These are phyloP conservation scores for Colletotrichum costaricense DNA, from an alignment of 2,329 filamentous ascomycete genomes.

Conservation along the genomic window DNA sequence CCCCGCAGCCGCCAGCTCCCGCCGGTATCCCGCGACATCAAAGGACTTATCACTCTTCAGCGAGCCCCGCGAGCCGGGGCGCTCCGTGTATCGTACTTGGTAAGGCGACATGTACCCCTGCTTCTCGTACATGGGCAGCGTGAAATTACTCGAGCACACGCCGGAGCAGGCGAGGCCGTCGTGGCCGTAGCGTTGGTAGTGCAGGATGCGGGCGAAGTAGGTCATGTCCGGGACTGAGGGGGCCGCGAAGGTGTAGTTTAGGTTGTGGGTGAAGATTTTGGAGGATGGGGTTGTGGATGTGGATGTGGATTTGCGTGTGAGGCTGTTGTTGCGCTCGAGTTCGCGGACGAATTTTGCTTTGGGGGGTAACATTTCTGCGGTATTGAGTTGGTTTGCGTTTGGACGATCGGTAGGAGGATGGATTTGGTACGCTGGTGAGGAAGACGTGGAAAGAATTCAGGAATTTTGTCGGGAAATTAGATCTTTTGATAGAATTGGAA, in stretches of 20 bases:
- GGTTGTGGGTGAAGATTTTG: background rate
- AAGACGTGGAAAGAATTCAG: background rate
- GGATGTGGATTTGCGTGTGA: background rate
- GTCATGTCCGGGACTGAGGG: conserved; percentile 7
- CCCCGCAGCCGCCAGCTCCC: background rate
- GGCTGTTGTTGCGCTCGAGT: background rate
- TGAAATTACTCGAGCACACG: background rate
- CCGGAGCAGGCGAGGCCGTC: background rate
- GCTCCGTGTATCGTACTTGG: background rate
- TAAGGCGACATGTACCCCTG: background rate
- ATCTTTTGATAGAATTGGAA: background rate
- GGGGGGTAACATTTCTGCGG: conserved; percentile 12
- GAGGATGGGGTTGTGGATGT: background rate
- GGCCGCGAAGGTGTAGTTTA: background rate
- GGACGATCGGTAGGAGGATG: too few species aligned
- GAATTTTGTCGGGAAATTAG: background rate
- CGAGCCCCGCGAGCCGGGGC: background rate
- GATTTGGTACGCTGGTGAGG: background rate
- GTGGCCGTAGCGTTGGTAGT: background rate
- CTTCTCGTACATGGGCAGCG: conserved; percentile 11
- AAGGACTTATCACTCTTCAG: background rate
- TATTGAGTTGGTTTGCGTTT: too few species aligned
- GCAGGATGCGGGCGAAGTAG: conserved; percentile 17
- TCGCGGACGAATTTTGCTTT: conserved; percentile 23
- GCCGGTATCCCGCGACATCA: background rate